Evolutionary conservation across 352 stramenopile species (phyloP).

Genomic region (Pythium chondricola): DNA sequence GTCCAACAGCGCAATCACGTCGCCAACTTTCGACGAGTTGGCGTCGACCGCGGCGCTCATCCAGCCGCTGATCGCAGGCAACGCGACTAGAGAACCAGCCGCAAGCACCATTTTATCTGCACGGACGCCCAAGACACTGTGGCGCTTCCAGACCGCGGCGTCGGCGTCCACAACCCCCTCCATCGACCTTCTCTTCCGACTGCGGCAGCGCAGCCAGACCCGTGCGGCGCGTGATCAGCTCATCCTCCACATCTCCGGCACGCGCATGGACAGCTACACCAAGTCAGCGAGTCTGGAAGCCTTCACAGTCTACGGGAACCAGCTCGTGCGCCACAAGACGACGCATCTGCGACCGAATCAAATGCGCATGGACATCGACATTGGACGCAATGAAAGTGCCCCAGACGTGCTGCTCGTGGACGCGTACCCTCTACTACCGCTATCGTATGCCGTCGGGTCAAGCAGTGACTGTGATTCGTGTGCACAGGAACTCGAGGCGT

Average conservation of each 20-base stretch:
- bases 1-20: conserved; percentile 8
- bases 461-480: conserved; percentile 14
- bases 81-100: neutral
- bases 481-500: conserved; percentile 2
- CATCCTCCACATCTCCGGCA: conserved; percentile 20
- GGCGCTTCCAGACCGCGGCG: no score
- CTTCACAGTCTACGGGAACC: conserved; percentile 28
- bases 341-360: conserved; percentile 5
- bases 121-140: conserved; percentile 8
- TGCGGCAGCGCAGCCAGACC: conserved; percentile 29
- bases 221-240: conserved; percentile 22
- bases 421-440: conserved; percentile 19
- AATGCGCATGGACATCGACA: conserved; percentile 18
- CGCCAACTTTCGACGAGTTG: conserved; percentile 14
- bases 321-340: conserved; percentile 11
- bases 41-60: conserved; percentile 1
- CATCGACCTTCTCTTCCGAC: conserved; percentile 25
- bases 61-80: conserved; percentile 15
- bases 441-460: no score
- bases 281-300: conserved; percentile 15
- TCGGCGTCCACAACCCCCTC: neutral
- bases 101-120: neutral
- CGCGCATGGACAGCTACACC: neutral
- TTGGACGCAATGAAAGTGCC: conserved; percentile 11
- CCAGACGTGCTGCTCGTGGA: conserved; percentile 16